These are phyloP conservation scores for Plasmodium sp. DNA, from an alignment of 169 alveolate species.

Conservation along the genomic window DNA sequence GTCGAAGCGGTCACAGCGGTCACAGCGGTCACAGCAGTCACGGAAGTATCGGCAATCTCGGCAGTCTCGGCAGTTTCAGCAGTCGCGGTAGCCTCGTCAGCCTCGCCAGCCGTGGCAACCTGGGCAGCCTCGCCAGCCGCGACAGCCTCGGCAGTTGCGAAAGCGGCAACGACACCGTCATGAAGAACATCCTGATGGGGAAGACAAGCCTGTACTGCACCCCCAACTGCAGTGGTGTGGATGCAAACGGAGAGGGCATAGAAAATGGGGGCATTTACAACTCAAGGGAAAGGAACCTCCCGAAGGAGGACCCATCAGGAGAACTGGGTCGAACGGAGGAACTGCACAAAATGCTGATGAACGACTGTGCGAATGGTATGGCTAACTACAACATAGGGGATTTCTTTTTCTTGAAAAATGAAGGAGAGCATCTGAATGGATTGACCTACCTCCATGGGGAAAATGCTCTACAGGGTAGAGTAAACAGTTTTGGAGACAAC, in stretches of 20 bases:
- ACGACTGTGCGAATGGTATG: neutral
- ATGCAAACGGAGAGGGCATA: neutral
- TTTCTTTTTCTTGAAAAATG: conserved; percentile 10
- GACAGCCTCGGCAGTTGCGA: neutral
- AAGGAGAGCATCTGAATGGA: neutral
- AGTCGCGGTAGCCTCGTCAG: neutral
- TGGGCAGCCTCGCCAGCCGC: neutral
- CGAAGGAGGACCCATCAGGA: neutral
- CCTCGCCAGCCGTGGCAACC: too few species aligned
- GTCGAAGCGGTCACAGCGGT: too few species aligned
- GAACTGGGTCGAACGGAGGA: neutral
- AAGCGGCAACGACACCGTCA: neutral
- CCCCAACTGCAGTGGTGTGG: neutral
- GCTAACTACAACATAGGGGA: neutral
- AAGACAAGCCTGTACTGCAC: neutral
- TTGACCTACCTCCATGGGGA: conserved; percentile 6
- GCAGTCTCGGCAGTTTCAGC: neutral
- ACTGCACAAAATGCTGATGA: neutral
- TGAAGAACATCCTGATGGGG: neutral
- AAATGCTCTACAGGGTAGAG: neutral
- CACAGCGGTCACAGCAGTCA: neutral
- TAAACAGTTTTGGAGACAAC: conserved; percentile 1
- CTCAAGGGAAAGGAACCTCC: neutral
- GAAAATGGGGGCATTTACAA: neutral
- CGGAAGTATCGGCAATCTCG: neutral